Evolutionary conservation across 1,139 yeast species (phyloP).

Genomic region (Pichia sp.): DNA sequence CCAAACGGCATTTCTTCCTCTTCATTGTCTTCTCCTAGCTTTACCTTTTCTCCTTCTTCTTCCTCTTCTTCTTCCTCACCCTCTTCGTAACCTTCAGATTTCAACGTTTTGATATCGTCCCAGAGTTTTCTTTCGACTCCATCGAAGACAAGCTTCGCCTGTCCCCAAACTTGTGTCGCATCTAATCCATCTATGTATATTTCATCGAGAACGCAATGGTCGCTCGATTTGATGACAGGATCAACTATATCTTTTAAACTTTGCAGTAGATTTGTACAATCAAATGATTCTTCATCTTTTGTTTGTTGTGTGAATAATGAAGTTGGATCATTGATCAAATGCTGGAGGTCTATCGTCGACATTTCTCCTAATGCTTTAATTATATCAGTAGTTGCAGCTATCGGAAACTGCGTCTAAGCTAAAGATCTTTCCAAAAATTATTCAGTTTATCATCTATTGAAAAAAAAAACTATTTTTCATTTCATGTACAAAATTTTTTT

Average conservation of each 20-base stretch:
- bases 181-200: slow-evolving; percentile 82
- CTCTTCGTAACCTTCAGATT: slow-evolving; percentile 28
- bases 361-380: background rate
- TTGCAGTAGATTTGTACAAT: slow-evolving; percentile 12
- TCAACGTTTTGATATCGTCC: slow-evolving; percentile 43
- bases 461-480: background rate
- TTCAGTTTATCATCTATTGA: background rate
- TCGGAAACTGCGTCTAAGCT: too few relatives aligned
- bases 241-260: slow-evolving; percentile 16
- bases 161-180: slow-evolving; percentile 91
- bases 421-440: background rate
- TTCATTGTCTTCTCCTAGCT: slow-evolving; percentile 28
- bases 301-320: slow-evolving; percentile 8
- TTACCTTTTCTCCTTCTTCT: slow-evolving; percentile 31
- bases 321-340: slow-evolving; percentile 16
- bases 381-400: too few relatives aligned
- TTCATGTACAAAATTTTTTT: background rate
- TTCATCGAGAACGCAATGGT: slow-evolving; percentile 50
- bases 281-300: slow-evolving; percentile 6
- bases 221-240: slow-evolving; percentile 15
- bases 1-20: slow-evolving; percentile 27
- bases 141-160: slow-evolving; percentile 77
- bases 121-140: slow-evolving; percentile 55
- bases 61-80: slow-evolving; percentile 28
- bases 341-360: slow-evolving; percentile 7